Percentiles rank a stretch among this genome's conserved stretches.
phyloP scores from a whole-genome alignment of 2,329 filamentous ascomycete genomes.

The Botrytis fragariae region DNA sequence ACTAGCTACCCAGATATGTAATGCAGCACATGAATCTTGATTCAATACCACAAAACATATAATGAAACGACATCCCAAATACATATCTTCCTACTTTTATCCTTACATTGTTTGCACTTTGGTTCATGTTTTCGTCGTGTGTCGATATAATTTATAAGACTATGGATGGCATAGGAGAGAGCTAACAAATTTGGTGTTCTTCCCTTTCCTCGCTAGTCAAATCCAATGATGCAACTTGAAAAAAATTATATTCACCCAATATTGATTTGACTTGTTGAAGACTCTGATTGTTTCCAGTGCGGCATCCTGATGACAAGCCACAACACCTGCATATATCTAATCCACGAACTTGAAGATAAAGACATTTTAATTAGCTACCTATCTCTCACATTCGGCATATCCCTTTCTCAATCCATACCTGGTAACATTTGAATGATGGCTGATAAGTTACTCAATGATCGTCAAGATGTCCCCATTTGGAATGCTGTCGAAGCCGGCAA shows the following conservation, averaged over 20 bases:
- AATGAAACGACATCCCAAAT: neutral
- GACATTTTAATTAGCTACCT: neutral
- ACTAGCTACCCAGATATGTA: neutral
- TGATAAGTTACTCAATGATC: slow-evolving; percentile 31
- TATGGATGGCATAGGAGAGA: neutral
- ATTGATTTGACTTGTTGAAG: neutral
- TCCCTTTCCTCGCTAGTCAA: slow-evolving; percentile 11
- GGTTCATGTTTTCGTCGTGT: neutral
- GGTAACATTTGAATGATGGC: slow-evolving; percentile 26
- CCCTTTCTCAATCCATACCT: neutral
- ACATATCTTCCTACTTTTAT: neutral
- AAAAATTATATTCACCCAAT: slow-evolving; percentile 1
- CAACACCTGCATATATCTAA: slow-evolving; percentile 1
- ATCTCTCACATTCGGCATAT: neutral
- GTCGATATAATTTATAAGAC: neutral
- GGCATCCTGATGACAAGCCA: neutral
- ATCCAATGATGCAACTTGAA: neutral
- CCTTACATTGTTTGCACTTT: neutral
- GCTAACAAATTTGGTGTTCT: slow-evolving; percentile 13
- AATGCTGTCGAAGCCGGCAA: slow-evolving; percentile 39
- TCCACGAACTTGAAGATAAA: neutral
- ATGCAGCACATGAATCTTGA: neutral
- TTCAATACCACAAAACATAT: neutral
- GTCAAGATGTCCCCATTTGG: slow-evolving; percentile 38
- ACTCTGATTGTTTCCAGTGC: slow-evolving; percentile 6